Evolutionary conservation across 345 rosid genomes (phyloP), one percentile per base, ranked within the genome.

Genomic region (Zanthoxylum bungeanum): DNA sequence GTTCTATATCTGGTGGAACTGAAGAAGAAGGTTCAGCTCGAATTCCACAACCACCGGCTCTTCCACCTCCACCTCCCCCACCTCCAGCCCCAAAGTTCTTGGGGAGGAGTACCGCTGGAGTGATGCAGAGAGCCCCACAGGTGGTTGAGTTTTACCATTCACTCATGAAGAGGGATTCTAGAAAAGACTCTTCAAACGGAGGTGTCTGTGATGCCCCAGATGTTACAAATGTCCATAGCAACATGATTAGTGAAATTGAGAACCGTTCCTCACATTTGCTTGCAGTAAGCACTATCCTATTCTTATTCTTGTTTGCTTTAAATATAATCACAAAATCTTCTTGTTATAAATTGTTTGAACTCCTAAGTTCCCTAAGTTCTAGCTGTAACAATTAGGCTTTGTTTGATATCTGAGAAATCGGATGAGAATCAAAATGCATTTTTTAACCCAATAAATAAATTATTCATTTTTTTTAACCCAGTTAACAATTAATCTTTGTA

Each of bases 81-180:
- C 87, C 82, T 1, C 82, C 73, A 2, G 86, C 78, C 39, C 81
- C 84, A 7, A 87, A 79, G 77, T 77, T 86, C 33, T 73, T 83
- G 2, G 71, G 25, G 22, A 87, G 66, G 76, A 70, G 75, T 69
- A 66, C 77, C 44, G 12, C 76, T 4, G 89, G 86, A 34, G 70
- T 39, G 53, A 85, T 89, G 67, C 86, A 84, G 75, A 73, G 95
- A 63, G 90, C 88, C 5, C 95, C 95, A 7, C 89, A 89, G 71
- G 95, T 89, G 11, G 90, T 89, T 64, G 95, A 89, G 81, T 87
- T 89, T 73, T 89, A 89, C 76, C 95, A 89, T 79, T 89, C 92
- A 14, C 89, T 89, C 36, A 89, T 89, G 95, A 89, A 86, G 86
- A 84, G 95, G 68, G 95, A 87, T 75, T 84, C 88, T 12, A 80